Conservation (phyloP, 345 rosid species). For the Excoecaria cochinchinensis region DNA sequence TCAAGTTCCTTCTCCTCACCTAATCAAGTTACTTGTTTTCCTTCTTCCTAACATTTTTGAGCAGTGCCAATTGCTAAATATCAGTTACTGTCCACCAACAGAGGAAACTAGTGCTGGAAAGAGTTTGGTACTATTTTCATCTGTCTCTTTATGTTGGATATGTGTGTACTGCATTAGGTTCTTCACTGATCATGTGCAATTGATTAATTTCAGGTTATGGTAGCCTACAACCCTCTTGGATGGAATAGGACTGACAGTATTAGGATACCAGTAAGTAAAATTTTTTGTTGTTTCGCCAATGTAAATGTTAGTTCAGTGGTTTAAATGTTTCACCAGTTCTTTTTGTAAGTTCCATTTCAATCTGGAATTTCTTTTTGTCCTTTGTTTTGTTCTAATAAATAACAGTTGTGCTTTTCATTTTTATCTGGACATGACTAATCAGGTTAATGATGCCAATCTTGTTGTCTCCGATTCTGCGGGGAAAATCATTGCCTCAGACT, state of each 20-base stretch:
- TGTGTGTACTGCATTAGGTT: not conserved
- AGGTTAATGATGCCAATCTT: constrained; percentile 61
- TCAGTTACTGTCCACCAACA: constrained; percentile 81
- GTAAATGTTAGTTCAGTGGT: no score
- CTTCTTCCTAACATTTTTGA: constrained; percentile 7
- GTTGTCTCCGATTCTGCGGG: constrained; percentile 65
- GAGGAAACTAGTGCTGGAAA: constrained; percentile 52
- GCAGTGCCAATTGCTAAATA: constrained; percentile 80
- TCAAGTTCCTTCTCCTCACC: constrained; percentile 8
- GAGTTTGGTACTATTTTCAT: constrained; percentile 55
- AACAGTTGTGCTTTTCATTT: not conserved
- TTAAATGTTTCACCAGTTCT: no score
- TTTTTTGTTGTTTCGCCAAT: not conserved
- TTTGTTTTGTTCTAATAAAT: not conserved
- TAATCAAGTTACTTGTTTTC: constrained; percentile 1
- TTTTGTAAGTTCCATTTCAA: no score
- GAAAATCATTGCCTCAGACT: constrained; percentile 46
- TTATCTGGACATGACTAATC: constrained; percentile 18
- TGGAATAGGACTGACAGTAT: constrained; percentile 73
- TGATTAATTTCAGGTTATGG: constrained; percentile 58
- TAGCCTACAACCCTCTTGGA: constrained; percentile 80
- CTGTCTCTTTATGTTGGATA: not conserved
- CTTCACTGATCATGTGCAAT: constrained; percentile 11
- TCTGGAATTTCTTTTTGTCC: not conserved
- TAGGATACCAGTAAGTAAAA: constrained; percentile 60